Conservation (phyloP, 2,329 filamentous ascomycete species). For the Colletotrichum tofieldiae region DNA sequence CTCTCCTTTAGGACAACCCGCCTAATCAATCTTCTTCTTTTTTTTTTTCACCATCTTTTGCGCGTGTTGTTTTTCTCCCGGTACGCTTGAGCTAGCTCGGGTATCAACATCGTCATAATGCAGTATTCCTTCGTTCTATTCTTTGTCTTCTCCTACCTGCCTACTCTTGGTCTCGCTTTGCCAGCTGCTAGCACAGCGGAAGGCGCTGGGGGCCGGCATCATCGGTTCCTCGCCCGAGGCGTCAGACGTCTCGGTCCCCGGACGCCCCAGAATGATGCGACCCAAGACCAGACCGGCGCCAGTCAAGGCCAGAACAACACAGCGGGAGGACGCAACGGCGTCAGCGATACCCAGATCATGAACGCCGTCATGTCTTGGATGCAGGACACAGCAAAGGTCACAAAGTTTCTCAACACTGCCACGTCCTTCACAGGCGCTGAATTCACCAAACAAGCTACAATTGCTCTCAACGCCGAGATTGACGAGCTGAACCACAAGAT, state of each 20-base stretch:
- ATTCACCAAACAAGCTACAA: conserved; percentile 45
- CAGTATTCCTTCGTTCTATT: conserved; percentile 27
- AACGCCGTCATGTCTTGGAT: conserved; percentile 45
- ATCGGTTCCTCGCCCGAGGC: conserved; percentile 9
- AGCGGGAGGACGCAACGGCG: conserved; percentile 23
- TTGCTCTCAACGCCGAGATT: conserved; percentile 46
- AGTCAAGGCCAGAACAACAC: conserved; percentile 31
- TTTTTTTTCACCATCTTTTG: neutral
- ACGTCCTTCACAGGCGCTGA: conserved; percentile 44
- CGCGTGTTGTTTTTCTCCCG: neutral
- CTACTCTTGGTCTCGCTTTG: conserved; percentile 18
- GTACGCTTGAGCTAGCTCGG: conserved; percentile 22
- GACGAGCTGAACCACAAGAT: conserved; percentile 47
- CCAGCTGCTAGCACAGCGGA: conserved; percentile 37
- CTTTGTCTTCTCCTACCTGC: conserved; percentile 26
- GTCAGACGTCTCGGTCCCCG: conserved; percentile 15
- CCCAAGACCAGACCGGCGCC: conserved; percentile 5
- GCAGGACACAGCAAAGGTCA: conserved; percentile 45
- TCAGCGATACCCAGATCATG: conserved; percentile 43
- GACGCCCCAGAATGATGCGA: neutral
- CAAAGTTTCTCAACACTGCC: conserved; percentile 45
- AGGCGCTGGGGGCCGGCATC: neutral
- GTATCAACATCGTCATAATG: conserved; percentile 38
- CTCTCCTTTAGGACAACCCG: conserved; percentile 25
- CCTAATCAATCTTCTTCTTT: neutral